phyloP scores from a whole-genome alignment of 495 filamentous ascomycete species.

The Aspergillus sclerotioniger region DNA sequence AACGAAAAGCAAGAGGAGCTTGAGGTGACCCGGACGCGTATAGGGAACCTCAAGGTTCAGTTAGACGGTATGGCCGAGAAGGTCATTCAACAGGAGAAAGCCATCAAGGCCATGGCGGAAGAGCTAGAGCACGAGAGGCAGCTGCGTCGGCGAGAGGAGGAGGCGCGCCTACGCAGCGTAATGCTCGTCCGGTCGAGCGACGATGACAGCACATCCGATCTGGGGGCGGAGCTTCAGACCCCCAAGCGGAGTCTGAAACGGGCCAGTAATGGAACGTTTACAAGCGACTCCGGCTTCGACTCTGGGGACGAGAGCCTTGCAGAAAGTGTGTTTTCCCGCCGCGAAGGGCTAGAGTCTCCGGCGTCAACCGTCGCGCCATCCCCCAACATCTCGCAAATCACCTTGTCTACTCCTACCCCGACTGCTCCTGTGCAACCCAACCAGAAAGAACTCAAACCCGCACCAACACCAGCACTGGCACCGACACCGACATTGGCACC shows the following conservation, averaged over 20 bases:
- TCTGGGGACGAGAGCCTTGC: conserved; percentile 55
- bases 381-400: conserved; percentile 38
- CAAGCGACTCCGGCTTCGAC: conserved; percentile 53
- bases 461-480: conserved; percentile 9
- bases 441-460: conserved; percentile 25
- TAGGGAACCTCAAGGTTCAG: conserved; percentile 66
- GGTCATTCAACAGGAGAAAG: conserved; percentile 61
- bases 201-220: conserved; percentile 47
- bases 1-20: conserved; percentile 67
- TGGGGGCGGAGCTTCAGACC: conserved; percentile 52
- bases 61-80: conserved; percentile 74
- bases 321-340: conserved; percentile 64
- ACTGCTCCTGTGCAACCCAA: conserved; percentile 18
- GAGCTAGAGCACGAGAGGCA: conserved; percentile 62
- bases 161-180: conserved; percentile 41
- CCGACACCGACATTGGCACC: conserved; percentile 2
- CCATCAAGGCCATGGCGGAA: conserved; percentile 60
- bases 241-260: conserved; percentile 48
- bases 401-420: conserved; percentile 31
- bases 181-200: conserved; percentile 30
- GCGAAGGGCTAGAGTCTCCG: conserved; percentile 49
- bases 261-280: conserved; percentile 51
- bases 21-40: conserved; percentile 69
- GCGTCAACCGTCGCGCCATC: conserved; percentile 48
- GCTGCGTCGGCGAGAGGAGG: conserved; percentile 52